phyloP scores from a whole-genome alignment of 2,329 filamentous ascomycete species.

The Remersonia thermophila region DNA sequence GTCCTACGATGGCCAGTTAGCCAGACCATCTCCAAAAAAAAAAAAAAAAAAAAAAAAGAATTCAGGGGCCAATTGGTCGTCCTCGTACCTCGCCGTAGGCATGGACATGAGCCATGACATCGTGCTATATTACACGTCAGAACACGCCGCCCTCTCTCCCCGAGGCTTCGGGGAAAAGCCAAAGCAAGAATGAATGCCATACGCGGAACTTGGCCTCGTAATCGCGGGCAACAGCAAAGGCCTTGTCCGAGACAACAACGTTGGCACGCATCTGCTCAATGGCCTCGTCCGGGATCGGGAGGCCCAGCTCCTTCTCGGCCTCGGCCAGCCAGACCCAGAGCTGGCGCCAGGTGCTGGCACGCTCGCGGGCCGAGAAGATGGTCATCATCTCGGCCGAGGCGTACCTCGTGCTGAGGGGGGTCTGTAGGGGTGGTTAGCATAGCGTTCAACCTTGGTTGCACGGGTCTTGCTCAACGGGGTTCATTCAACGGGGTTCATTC shows the following conservation, averaged over 20 bases:
- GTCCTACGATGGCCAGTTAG: constrained; percentile 3
- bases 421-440: constrained; percentile 27
- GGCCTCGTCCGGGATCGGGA: constrained; percentile 61
- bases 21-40: too few species aligned
- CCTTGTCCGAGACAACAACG: constrained; percentile 61
- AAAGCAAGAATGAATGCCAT: constrained; percentile 2
- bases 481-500: not conserved
- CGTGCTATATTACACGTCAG: constrained; percentile 17
- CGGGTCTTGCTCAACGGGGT: too few species aligned
- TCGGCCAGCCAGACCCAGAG: constrained; percentile 81
- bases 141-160: not conserved
- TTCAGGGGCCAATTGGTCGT: too few species aligned
- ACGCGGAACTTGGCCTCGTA: constrained; percentile 58
- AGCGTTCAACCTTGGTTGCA: not conserved
- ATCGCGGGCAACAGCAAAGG: constrained; percentile 60
- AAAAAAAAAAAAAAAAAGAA: too few species aligned
- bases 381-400: constrained; percentile 62
- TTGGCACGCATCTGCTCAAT: constrained; percentile 66
- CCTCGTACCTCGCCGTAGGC: constrained; percentile 51
- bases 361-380: constrained; percentile 66
- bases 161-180: not conserved
- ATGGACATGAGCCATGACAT: constrained; percentile 59
- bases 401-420: constrained; percentile 60
- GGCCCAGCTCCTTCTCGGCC: constrained; percentile 66
- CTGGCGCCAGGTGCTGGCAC: constrained; percentile 68